Evolutionary conservation across 169 alveolate species (phyloP), one percentile per base, ranked within the genome.

Genomic region (Plasmodium malariae): DNA sequence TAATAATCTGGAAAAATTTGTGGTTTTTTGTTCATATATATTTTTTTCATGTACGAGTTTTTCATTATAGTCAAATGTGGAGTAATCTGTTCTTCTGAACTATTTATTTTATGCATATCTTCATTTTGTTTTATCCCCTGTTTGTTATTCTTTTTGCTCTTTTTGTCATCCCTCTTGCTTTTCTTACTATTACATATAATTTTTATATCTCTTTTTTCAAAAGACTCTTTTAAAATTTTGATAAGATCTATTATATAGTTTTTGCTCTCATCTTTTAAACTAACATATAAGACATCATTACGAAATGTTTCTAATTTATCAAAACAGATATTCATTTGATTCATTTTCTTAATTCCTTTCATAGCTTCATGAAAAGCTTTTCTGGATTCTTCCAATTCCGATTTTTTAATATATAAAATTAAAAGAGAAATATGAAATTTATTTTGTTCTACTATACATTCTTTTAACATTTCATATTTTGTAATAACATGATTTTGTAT

Each of bases 1-100:
- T 80, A 80, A 19, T 51, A 80, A 40, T 45, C 67, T n/a, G 90
- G 62, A 70, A 65, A 65, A 19, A 80, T 80, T 45, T 57, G 51
- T 19, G 90, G 90, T 48, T 36, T 65, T 57, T 43, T 80, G 63
- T 67, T 80, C 19, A 57, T 45, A 59, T 80, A 80, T 11, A 48
- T 34, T 51, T 59, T 80, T 34, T 24, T 48, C 51, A 80, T 30
- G 28, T 80, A 51, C 3, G 90, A 80, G 24, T 80, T 80, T 80
- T 80, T 80, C 90, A 80, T 80, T 32, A 80, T 19, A 70, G 90
- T 80, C 43, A 80, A 54, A 57, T 80, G 90, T 40, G 90, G 90
- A 11, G 71, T 80, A 49, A 80, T 51, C 6, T 60, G 11, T n/a
- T 76, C 68, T 12, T 43, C 21, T 4, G 36, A 43, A 37, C 11